A percentile compares a stretch with the other conserved stretches of the same genome.
phyloP scores from a whole-genome alignment of 2,329 filamentous ascomycete genomes.

The Aureobasidium sp. region DNA sequence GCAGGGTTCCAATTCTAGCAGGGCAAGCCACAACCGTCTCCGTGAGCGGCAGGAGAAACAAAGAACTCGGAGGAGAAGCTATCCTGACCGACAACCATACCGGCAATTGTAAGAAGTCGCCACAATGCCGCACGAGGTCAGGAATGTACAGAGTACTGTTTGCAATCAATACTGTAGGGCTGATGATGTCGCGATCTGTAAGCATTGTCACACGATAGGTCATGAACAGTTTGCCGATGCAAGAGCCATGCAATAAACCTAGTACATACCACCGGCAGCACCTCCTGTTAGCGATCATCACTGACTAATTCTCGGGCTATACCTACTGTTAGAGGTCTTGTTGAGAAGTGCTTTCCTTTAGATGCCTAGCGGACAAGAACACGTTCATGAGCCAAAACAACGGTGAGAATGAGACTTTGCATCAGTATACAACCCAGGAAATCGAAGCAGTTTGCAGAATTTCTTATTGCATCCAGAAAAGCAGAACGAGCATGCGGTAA shows the following conservation, averaged over 20 bases:
- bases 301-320: conserved; percentile 9
- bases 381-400: conserved; percentile 9
- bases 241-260: conserved; percentile 5
- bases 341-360: conserved; percentile 7
- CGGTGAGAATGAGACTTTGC: background rate
- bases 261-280: conserved; percentile 10
- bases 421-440: background rate
- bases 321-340: conserved; percentile 8
- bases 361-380: background rate
- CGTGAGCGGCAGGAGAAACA: background rate
- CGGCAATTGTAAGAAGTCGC: background rate
- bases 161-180: background rate
- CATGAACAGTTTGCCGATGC: background rate
- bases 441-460: too few relatives aligned
- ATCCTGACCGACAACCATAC: background rate
- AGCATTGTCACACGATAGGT: conserved; percentile 4
- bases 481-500: background rate
- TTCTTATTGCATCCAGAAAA: conserved; percentile 1
- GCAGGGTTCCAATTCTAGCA: background rate
- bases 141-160: background rate
- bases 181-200: conserved; percentile 5
- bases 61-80: background rate
- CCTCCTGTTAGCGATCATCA: background rate
- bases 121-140: background rate
- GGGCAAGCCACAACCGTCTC: background rate